Conservation (phyloP, 495 filamentous ascomycete species). For the Tuber umbilicatum region DNA sequence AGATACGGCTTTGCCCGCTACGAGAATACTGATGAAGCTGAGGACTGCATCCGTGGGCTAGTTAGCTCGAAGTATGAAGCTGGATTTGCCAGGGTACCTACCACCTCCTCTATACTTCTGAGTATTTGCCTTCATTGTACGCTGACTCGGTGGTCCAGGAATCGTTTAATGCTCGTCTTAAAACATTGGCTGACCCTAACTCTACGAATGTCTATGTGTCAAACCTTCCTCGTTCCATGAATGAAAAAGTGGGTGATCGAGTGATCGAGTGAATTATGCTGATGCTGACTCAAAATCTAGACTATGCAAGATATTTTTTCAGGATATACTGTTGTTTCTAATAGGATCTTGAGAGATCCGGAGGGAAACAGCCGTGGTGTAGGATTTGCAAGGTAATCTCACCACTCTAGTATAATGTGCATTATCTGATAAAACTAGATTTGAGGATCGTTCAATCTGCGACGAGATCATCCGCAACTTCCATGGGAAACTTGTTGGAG, state of each 20-base stretch:
- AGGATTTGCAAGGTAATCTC: slow-evolving; percentile 80
- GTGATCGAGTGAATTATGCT: slow-evolving; percentile 9
- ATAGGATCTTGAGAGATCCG: slow-evolving; percentile 84
- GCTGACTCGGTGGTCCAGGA: slow-evolving; percentile 52
- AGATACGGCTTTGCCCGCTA: slow-evolving; percentile 98
- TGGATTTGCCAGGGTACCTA: slow-evolving; percentile 77
- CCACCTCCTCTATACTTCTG: background rate
- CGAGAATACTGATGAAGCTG: slow-evolving; percentile 74
- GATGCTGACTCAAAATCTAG: slow-evolving; percentile 45
- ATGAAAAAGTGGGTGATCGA: slow-evolving; percentile 62
- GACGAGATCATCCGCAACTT: slow-evolving; percentile 78
- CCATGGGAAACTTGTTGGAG: slow-evolving; percentile 65
- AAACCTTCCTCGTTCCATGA: slow-evolving; percentile 83
- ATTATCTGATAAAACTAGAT: slow-evolving; percentile 49
- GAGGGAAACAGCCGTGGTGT: slow-evolving; percentile 91
- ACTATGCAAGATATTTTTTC: slow-evolving; percentile 71
- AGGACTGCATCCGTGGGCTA: slow-evolving; percentile 94
- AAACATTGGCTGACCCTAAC: slow-evolving; percentile 72
- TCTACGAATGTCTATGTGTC: slow-evolving; percentile 97
- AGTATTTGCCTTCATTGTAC: slow-evolving; percentile 7
- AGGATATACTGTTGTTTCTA: slow-evolving; percentile 76
- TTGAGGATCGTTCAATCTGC: slow-evolving; percentile 79
- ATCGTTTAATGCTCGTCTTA: slow-evolving; percentile 91
- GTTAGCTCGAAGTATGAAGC: slow-evolving; percentile 90
- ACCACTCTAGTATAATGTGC: slow-evolving; percentile 2